These are phyloP conservation scores for Camelina sativa DNA, from an alignment of 345 rosid genomes.

Conservation along the genomic window DNA sequence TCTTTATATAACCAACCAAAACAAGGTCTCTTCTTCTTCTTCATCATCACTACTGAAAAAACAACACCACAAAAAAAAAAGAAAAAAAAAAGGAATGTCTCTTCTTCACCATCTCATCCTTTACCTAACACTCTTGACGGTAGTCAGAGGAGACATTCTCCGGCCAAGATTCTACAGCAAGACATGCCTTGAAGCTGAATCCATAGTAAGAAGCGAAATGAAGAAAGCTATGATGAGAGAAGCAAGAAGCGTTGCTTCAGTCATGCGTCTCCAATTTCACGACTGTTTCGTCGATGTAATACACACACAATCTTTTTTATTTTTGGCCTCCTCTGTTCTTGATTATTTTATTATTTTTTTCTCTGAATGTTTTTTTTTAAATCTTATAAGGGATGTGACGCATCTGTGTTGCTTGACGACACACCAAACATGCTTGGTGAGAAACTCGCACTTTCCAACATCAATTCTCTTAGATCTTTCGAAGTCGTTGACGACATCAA, in stretches of 20 bases:
- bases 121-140: conserved; percentile 34
- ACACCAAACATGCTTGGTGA: conserved; percentile 82
- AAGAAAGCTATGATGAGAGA: conserved; percentile 62
- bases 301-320: not conserved
- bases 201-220: conserved; percentile 63
- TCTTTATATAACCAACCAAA: conserved; percentile 18
- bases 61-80: not conserved
- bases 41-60: not conserved
- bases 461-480: conserved; percentile 72
- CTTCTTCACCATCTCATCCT: conserved; percentile 31
- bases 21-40: conserved; percentile 22
- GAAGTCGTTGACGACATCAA: conserved; percentile 72
- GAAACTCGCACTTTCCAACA: conserved; percentile 73
- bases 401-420: conserved; percentile 81
- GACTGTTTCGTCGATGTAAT: conserved; percentile 93
- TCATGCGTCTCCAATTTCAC: conserved; percentile 96
- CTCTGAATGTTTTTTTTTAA: too few species aligned
- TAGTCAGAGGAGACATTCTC: conserved; percentile 43
- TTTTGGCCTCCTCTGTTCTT: conserved; percentile 40
- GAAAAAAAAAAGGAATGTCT: conserved; percentile 40
- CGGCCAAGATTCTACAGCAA: conserved; percentile 67
- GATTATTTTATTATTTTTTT: not conserved
- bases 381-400: conserved; percentile 74
- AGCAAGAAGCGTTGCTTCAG: conserved; percentile 84
- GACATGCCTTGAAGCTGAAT: conserved; percentile 82